phyloP scores from a whole-genome alignment of 1,284 basidiomycete species.

The Phylloboletellus chloephorus region DNA sequence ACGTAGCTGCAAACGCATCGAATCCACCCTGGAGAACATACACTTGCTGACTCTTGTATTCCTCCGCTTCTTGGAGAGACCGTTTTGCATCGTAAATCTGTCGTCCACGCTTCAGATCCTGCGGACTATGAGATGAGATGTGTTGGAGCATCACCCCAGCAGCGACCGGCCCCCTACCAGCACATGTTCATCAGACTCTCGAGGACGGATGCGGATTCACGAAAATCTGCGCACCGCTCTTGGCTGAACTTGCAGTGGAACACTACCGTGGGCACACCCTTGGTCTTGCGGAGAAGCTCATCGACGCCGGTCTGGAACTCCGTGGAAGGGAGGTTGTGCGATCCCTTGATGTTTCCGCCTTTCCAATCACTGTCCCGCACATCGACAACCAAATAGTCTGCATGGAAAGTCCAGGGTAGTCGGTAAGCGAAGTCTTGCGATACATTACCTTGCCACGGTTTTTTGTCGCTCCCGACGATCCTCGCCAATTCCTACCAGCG shows the following conservation, averaged over 20 bases:
- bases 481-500: conserved; percentile 54
- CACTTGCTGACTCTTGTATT: conserved; percentile 47
- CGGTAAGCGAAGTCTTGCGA: not conserved
- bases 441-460: conserved; percentile 39
- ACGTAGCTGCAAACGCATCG: conserved; percentile 59
- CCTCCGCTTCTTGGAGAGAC: conserved; percentile 33
- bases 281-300: conserved; percentile 53
- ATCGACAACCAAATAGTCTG: conserved; percentile 69
- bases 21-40: conserved; percentile 68
- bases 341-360: conserved; percentile 69
- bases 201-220: not conserved
- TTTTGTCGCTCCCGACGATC: conserved; percentile 59
- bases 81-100: conserved; percentile 67
- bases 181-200: conserved; percentile 5
- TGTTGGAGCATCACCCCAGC: conserved; percentile 45
- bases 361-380: conserved; percentile 72
- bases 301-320: conserved; percentile 54
- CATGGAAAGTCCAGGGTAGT: not conserved
- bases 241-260: conserved; percentile 78
- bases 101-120: conserved; percentile 1
- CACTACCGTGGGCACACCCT: conserved; percentile 56
- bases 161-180: conserved; percentile 63
- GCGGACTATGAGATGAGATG: conserved; percentile 12
- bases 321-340: conserved; percentile 55
- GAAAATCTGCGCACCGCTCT: conserved; percentile 48